Percentiles rank a stretch among this genome's conserved stretches.
Conservation (phyloP, 202 grass and related monocot genomes). For the Schoenoplectus tabernaemontani region DNA sequence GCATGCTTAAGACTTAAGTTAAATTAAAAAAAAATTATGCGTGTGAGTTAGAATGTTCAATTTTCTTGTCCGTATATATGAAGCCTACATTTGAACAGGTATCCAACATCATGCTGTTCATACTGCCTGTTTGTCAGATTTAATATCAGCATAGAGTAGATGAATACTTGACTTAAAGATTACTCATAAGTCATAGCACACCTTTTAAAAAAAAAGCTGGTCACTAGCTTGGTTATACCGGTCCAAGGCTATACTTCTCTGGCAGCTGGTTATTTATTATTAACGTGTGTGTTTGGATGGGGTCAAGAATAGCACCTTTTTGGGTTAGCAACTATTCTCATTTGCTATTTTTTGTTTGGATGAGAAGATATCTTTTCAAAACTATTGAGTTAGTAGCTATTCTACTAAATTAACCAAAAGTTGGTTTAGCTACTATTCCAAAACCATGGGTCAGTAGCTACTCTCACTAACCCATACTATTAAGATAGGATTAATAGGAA, state of each 20-base stretch:
- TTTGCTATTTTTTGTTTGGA: too few species aligned
- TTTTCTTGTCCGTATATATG: background rate
- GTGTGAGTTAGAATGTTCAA: background rate
- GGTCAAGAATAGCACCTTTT: too few species aligned
- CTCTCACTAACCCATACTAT: too few species aligned
- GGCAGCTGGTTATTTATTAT: background rate
- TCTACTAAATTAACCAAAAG: too few species aligned
- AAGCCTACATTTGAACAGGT: background rate
- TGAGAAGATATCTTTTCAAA: too few species aligned
- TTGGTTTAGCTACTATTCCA: too few species aligned
- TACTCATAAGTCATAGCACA: background rate
- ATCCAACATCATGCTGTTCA: background rate
- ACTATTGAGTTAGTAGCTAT: too few species aligned
- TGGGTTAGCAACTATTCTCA: too few species aligned
- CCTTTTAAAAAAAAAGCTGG: background rate
- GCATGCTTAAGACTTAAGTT: background rate
- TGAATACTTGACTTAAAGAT: background rate
- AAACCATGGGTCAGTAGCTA: too few species aligned
- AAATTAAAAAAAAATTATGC: background rate
- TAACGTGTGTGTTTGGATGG: too few species aligned
- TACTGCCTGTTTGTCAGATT: background rate
- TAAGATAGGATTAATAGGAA: background rate
- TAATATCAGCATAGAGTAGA: background rate
- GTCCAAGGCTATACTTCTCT: background rate
- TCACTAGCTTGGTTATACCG: background rate